A percentile compares a stretch with the other conserved stretches of the same genome.
These are phyloP conservation scores for Chromera velia DNA, from an alignment of 73 alveolate species.

Conservation along the genomic window DNA sequence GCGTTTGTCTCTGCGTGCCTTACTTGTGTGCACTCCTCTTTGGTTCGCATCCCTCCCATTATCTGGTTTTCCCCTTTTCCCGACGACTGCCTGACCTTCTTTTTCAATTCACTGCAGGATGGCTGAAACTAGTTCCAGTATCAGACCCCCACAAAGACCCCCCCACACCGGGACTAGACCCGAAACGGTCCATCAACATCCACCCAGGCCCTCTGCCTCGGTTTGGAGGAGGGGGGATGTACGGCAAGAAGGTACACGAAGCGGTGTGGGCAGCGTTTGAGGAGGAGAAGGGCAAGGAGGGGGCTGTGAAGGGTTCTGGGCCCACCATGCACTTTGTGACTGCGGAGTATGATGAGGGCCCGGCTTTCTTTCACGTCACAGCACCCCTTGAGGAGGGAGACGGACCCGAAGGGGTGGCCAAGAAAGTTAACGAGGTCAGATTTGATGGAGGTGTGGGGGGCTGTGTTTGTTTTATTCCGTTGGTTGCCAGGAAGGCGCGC, in stretches of 20 bases:
- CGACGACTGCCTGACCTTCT: no score
- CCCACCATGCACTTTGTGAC: not conserved
- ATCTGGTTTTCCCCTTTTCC: no score
- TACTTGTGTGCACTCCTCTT: no score
- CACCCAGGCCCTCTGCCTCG: not conserved
- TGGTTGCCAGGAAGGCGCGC: no score
- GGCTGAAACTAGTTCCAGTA: not conserved
- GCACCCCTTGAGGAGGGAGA: not conserved
- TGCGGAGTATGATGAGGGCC: not conserved
- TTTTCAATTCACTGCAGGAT: no score
- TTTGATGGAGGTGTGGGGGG: no score
- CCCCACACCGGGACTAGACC: not conserved
- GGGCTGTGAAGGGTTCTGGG: not conserved
- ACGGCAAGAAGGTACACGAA: not conserved
- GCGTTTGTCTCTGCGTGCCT: not conserved
- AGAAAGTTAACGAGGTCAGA: not conserved
- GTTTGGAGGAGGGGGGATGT: not conserved
- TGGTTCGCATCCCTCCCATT: no score
- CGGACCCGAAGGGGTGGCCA: not conserved
- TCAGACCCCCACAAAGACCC: not conserved
- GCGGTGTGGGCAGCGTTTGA: not conserved
- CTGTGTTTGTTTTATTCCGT: no score
- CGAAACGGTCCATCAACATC: not conserved
- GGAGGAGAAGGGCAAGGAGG: not conserved
- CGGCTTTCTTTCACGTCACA: not conserved